These are phyloP conservation scores for Cantharellus anzutake DNA, from an alignment of 768 basidiomycete genomes.

Conservation along the genomic window DNA sequence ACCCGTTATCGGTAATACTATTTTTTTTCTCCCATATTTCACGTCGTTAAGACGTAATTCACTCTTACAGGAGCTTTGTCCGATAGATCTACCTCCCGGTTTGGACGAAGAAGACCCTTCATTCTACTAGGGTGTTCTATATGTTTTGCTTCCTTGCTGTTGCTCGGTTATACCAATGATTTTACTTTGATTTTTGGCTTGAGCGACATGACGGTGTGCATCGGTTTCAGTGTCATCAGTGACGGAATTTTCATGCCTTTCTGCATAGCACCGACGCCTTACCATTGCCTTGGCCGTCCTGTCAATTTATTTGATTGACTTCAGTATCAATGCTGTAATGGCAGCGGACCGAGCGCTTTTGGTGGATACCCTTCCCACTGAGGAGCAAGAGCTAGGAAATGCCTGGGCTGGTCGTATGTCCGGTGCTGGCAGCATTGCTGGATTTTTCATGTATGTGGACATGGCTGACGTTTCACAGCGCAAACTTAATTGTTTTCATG, in stretches of 20 bases:
- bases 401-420: slow-evolving; percentile 95
- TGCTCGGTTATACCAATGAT: slow-evolving; percentile 65
- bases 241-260: neutral
- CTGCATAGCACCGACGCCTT: slow-evolving; percentile 34
- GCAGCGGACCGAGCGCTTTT: slow-evolving; percentile 80
- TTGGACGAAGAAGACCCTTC: slow-evolving; percentile 72
- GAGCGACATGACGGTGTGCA: neutral
- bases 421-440: slow-evolving; percentile 65
- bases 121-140: slow-evolving; percentile 54
- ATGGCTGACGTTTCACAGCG: neutral
- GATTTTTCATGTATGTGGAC: slow-evolving; percentile 63
- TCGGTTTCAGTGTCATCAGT: neutral
- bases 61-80: slow-evolving; percentile 36
- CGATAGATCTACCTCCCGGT: slow-evolving; percentile 65
- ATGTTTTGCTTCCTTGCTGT: slow-evolving; percentile 49
- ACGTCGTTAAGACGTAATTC: too few species aligned
- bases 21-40: too few species aligned
- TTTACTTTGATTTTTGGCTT: slow-evolving; percentile 32
- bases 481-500: neutral
- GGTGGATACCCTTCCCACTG: slow-evolving; percentile 62
- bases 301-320: slow-evolving; percentile 49
- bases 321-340: slow-evolving; percentile 47
- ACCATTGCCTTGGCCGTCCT: slow-evolving; percentile 66
- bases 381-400: slow-evolving; percentile 65
- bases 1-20: slow-evolving; percentile 53